Evolutionary conservation across 2,329 filamentous ascomycete genomes (phyloP).

Genomic region (Stemphylium vesicarium): DNA sequence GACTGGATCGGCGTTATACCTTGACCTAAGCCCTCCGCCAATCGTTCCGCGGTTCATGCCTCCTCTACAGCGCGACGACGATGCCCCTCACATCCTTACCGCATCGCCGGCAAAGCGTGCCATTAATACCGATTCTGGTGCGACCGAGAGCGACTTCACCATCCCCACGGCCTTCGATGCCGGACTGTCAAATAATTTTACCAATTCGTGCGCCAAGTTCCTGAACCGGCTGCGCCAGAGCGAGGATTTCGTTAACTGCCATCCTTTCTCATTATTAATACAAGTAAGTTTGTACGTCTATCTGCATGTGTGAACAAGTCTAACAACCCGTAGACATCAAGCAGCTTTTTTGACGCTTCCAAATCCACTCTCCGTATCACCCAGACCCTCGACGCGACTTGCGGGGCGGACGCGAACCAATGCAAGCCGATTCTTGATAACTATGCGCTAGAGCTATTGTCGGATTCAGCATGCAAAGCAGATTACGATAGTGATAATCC

Average conservation of each 20-base stretch:
- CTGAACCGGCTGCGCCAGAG: constrained; percentile 71
- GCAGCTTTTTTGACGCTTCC: constrained; percentile 80
- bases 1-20: constrained; percentile 38
- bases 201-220: constrained; percentile 67
- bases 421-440: constrained; percentile 71
- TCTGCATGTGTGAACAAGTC: neutral
- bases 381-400: constrained; percentile 78
- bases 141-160: constrained; percentile 27
- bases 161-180: constrained; percentile 57
- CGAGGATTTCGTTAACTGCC: constrained; percentile 72
- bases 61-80: constrained; percentile 35
- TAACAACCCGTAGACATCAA: constrained; percentile 69
- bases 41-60: constrained; percentile 40
- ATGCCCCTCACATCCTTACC: constrained; percentile 30
- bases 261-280: constrained; percentile 83
- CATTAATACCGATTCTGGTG: constrained; percentile 33
- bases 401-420: constrained; percentile 67
- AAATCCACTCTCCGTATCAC: constrained; percentile 75
- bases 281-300: constrained; percentile 61
- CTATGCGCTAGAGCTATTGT: constrained; percentile 70
- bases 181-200: constrained; percentile 60
- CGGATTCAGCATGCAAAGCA: constrained; percentile 68
- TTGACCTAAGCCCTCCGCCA: constrained; percentile 42
- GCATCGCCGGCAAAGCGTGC: constrained; percentile 33
- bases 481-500: constrained; percentile 74